Base-by-base conservation (phyloP, 2,329 filamentous ascomycete genomes). In the Claviceps cyperi region DNA sequence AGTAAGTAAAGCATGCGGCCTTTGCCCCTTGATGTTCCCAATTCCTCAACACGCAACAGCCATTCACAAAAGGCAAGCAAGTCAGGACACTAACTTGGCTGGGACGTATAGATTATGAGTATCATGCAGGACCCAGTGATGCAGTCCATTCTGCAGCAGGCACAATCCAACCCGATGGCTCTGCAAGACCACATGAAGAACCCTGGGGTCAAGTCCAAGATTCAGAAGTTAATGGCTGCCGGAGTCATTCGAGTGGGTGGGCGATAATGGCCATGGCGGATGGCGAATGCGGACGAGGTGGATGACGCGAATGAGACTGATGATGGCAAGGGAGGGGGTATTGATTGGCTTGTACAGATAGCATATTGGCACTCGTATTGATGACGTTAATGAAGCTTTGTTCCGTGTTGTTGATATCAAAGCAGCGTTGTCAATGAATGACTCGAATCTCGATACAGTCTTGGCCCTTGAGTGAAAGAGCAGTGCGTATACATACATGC, bases 161-260 rank as follows among this genome's bases (percentile, higher is more conserved):
- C 92, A 44, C 94, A 97, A 75, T 81, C 80, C 50, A 86, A 98
- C 62, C 92, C 92, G 17, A 84, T 84, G 46, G 92, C 92, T 44
- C 78, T 98, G 55, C 84, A 94, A 65, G 91, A 98, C 67, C 94
- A 98, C 69, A 95, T 98, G 86, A 86, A 83, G 74, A 98, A 97
- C 73, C 79, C 88, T 0, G 77, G 75, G 52, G 86, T 98, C 58
- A 77, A 82, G 53, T 78, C 78, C 60, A 95, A 96, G 78, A 85
- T 98, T 56, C 88, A 96, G 75, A 96, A 96, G 72, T 73, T 97
- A 60, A 83, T 95, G 57, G 88, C 88, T 50, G 90, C 91, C 43
- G 90, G 92, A 62, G 89, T 96, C 14, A 96, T 96, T 60, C 81
- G 86, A 43, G 75, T 91, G 57, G 85, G 48, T 35, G 47, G 86